phyloP scores from a whole-genome alignment of 305 asterid species.

The Petunia hybrid region DNA sequence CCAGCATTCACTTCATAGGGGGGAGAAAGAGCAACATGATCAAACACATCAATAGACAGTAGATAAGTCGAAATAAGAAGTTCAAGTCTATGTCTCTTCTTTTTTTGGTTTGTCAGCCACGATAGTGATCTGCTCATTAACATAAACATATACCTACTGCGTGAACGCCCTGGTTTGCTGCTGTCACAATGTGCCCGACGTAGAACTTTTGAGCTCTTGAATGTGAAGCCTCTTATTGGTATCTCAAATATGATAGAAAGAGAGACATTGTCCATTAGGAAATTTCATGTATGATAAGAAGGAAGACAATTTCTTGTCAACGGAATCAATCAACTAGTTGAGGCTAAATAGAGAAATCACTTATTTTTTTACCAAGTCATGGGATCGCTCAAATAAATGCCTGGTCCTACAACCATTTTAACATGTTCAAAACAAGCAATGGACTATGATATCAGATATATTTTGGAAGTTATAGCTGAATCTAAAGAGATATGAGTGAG shows the following conservation, averaged over 20 bases:
- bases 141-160: constrained; percentile 53
- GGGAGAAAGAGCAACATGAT: constrained; percentile 10
- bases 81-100: constrained; percentile 6
- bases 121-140: constrained; percentile 16
- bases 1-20: constrained; percentile 72
- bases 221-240: constrained; percentile 71
- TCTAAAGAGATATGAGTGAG: neutral
- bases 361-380: neutral
- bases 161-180: constrained; percentile 86
- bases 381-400: neutral
- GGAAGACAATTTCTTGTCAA: neutral
- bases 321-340: neutral
- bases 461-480: neutral
- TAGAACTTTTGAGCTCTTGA: constrained; percentile 73
- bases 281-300: constrained; percentile 25
- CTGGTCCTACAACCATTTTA: neutral
- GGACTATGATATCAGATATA: neutral
- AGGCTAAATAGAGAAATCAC: neutral
- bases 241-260: constrained; percentile 54
- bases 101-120: neutral
- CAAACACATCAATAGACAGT: neutral
- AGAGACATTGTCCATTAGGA: constrained; percentile 32
- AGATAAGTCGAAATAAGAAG: neutral
- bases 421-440: neutral
- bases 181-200: constrained; percentile 88